Conservation (phyloP, 163 green algal genomes). For the Scenedesmus sp. region DNA sequence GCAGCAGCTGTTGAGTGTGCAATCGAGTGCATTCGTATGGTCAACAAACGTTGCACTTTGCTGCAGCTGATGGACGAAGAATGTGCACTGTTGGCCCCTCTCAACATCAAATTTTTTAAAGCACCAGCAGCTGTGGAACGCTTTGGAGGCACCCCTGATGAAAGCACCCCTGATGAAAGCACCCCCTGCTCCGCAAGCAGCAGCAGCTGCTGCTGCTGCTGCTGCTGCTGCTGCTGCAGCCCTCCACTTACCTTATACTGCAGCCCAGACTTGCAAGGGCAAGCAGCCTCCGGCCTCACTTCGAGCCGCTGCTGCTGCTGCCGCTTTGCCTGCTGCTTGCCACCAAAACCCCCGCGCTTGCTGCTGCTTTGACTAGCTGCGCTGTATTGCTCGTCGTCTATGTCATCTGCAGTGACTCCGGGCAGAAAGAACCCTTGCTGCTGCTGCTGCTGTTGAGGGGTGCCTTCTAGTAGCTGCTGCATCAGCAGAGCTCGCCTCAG, state of each 20-base stretch:
- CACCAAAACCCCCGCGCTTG: constrained; percentile 3
- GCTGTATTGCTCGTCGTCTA: neutral
- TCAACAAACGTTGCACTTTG: too few species aligned
- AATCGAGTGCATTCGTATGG: too few species aligned
- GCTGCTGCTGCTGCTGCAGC: neutral
- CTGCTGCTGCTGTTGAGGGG: neutral
- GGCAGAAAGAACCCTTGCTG: too few species aligned
- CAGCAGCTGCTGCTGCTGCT: neutral
- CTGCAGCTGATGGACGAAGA: neutral
- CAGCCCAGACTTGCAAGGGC: constrained; percentile 7
- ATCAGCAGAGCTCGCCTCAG: neutral
- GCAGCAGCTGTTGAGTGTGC: neutral
- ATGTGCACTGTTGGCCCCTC: neutral
- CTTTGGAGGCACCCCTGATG: neutral
- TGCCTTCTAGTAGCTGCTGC: constrained; percentile 14
- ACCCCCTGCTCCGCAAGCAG: neutral
- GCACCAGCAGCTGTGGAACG: too few species aligned
- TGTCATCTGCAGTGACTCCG: neutral
- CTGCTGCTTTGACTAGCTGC: neutral
- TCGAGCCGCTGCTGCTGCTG: constrained; percentile 28
- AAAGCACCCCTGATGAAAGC: neutral
- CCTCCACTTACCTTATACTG: constrained; percentile 3
- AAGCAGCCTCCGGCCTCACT: neutral
- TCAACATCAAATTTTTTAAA: neutral
- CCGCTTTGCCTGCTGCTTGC: neutral